A percentile compares a stretch with the other conserved stretches of the same genome.
These are phyloP conservation scores for Penicillium samsonianum DNA, from an alignment of 495 filamentous ascomycete genomes.

Conservation along the genomic window DNA sequence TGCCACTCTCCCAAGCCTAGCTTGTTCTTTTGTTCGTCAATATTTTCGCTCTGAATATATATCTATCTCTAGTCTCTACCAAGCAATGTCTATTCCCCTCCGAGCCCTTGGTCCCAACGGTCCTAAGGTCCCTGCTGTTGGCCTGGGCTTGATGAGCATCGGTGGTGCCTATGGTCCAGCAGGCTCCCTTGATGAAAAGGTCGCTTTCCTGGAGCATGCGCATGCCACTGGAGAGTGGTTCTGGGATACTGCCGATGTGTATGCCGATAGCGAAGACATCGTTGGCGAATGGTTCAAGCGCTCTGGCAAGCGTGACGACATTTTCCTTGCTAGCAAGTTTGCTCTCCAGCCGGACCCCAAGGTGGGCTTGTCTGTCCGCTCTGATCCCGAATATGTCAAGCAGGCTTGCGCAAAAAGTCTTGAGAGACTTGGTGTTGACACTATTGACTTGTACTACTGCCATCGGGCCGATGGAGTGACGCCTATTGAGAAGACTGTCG, in stretches of 20 bases:
- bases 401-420: slow-evolving; percentile 54
- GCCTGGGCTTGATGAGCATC: slow-evolving; percentile 58
- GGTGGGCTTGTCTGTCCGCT: slow-evolving; percentile 31
- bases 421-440: slow-evolving; percentile 51
- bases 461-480: slow-evolving; percentile 40
- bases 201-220: slow-evolving; percentile 44
- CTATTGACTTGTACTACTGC: slow-evolving; percentile 63
- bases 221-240: slow-evolving; percentile 55
- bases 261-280: slow-evolving; percentile 46
- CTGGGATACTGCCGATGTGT: slow-evolving; percentile 62
- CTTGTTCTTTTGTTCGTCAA: too few relatives aligned
- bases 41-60: too few relatives aligned
- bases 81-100: slow-evolving; percentile 16
- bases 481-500: slow-evolving; percentile 60
- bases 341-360: slow-evolving; percentile 32
- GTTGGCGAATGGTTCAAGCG: slow-evolving; percentile 59
- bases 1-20: too few relatives aligned
- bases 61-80: too few relatives aligned
- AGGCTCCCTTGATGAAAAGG: slow-evolving; percentile 34
- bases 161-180: slow-evolving; percentile 49
- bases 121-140: slow-evolving; percentile 54
- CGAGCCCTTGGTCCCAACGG: slow-evolving; percentile 53
- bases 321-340: slow-evolving; percentile 62
- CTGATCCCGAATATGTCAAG: slow-evolving; percentile 55
- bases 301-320: slow-evolving; percentile 55